Evolutionary conservation across 345 rosid genomes (phyloP).

Genomic region (Odontarrhena argentea): DNA sequence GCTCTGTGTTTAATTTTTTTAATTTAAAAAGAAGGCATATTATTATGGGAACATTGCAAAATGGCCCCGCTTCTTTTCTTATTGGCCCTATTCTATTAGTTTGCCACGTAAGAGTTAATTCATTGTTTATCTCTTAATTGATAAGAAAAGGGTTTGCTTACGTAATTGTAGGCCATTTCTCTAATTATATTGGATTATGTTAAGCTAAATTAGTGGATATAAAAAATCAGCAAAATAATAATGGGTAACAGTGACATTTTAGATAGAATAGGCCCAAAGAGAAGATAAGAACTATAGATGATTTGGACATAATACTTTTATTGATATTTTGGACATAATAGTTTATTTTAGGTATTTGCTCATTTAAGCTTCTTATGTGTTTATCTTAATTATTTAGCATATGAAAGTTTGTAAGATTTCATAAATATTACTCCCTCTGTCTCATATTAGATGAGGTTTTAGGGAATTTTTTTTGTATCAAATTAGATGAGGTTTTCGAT

Average conservation of each 20-base stretch:
- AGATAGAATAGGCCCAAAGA: not conserved
- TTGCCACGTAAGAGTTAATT: conserved; percentile 1
- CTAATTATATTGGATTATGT: conserved; percentile 16
- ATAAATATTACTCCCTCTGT: no score
- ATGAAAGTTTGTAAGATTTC: not conserved
- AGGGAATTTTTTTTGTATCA: no score
- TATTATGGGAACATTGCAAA: conserved; percentile 7
- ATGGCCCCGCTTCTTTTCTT: not conserved
- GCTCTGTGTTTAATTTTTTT: conserved; percentile 9
- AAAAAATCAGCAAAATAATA: not conserved
- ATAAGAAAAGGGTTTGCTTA: conserved; percentile 20
- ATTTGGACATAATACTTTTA: not conserved
- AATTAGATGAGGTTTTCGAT: no score
- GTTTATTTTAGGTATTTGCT: not conserved
- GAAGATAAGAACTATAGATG: not conserved
- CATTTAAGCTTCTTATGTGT: not conserved
- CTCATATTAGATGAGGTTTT: no score
- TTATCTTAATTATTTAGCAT: not conserved
- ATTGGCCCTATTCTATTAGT: not conserved
- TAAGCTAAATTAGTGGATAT: not conserved
- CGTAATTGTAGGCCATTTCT: conserved; percentile 24
- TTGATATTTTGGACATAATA: not conserved
- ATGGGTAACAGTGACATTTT: conserved; percentile 12
- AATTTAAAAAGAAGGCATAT: not conserved
- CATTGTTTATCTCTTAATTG: not conserved